Evolutionary conservation across 2,329 filamentous ascomycete species (phyloP), one percentile per base, ranked within the genome.

Genomic region (Trichoderma sp.): DNA sequence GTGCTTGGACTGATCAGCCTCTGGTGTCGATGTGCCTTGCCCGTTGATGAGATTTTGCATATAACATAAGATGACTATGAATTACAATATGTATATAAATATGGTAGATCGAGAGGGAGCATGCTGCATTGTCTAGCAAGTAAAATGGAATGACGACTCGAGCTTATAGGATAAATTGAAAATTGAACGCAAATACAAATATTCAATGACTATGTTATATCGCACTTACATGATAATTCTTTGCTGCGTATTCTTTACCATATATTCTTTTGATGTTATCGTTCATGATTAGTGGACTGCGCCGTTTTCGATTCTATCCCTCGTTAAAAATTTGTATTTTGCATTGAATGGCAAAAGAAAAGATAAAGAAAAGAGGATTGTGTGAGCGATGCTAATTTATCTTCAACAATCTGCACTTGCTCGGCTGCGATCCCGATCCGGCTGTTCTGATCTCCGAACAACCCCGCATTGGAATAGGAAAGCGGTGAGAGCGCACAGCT

Each of bases 401-500:
- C 50, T 24, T 56, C n/a, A 56, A 12, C 21, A 21, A 24, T 56
- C 21, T 24, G 50, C n/a, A 56, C 16, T 45, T 45, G 8, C 53
- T 45, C 41, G 18, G 18, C 41, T 45, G 74, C 56, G 38, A 63
- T 50, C 62, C 56, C 59, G 74, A 71, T 62, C 27, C 56, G 27
- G 50, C 38, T 35, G 29, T 3, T 7, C 21, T 27, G 56, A 71
- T 64, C 65, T 69, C 27, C 12, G 56, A 38, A 38, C 63, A 63
- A 79, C 82, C 82, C 82, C 81, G 82, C 82, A 80, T 78, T 79
- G 21, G 77, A 81, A 80, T 21, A 65, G 83, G 83, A 77, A 85
- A 80, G 84, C 83, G 84, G 84, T 85, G 80, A 81, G 74, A 8
- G 56, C 5, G 66, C 29, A 31, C 67, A 75, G 63, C 78, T 78